These are phyloP conservation scores for Clavispora vitiphila DNA, from an alignment of 805 yeast genomes.

Conservation along the genomic window DNA sequence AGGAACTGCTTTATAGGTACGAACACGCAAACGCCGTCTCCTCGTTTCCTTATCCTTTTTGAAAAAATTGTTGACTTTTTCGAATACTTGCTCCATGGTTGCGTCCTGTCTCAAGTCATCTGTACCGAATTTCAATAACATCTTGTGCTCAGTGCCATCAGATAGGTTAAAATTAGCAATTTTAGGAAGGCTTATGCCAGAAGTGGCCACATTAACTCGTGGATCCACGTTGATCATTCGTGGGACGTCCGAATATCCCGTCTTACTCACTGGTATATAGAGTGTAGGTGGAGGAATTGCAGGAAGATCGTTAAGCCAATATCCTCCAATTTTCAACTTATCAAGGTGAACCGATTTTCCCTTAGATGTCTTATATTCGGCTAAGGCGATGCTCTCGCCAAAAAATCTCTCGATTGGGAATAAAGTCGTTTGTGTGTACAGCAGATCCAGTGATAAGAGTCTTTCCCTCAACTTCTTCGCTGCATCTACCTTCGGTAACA, in stretches of 20 bases:
- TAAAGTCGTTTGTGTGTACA: constrained; percentile 27
- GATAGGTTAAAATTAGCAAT: constrained; percentile 52
- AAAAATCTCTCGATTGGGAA: constrained; percentile 47
- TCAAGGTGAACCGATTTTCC: constrained; percentile 27
- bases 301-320: constrained; percentile 49
- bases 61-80: constrained; percentile 70
- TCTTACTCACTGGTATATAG: constrained; percentile 36
- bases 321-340: constrained; percentile 36
- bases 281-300: constrained; percentile 66
- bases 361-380: constrained; percentile 40
- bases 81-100: constrained; percentile 96
- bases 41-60: constrained; percentile 50
- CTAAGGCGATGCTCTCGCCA: constrained; percentile 45
- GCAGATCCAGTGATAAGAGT: constrained; percentile 23
- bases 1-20: constrained; percentile 89
- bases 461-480: constrained; percentile 46
- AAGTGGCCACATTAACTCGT: constrained; percentile 55
- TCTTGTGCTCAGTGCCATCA: constrained; percentile 54
- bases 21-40: constrained; percentile 52
- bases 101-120: constrained; percentile 96
- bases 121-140: constrained; percentile 76
- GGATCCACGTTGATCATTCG: constrained; percentile 42
- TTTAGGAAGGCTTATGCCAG: constrained; percentile 88
- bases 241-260: constrained; percentile 44
- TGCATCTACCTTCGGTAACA: constrained; percentile 43